A percentile compares a stretch with the other conserved stretches of the same genome.
phyloP scores from a whole-genome alignment of 2,329 filamentous ascomycete species.

The Sporothrix pseudoabietina region DNA sequence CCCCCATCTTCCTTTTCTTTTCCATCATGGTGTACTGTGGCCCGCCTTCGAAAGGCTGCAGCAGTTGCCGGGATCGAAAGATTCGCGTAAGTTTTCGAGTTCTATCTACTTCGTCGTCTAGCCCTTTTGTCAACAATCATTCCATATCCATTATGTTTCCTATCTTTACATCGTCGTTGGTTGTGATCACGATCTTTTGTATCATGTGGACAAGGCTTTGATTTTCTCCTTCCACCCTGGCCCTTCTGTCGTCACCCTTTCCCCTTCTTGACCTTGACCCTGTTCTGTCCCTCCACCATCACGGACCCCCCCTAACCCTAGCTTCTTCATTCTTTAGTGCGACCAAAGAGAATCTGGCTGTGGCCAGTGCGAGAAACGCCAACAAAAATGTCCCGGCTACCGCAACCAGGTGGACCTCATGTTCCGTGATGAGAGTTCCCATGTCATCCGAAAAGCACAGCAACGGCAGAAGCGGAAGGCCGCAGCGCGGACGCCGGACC shows the following conservation, averaged over 20 bases:
- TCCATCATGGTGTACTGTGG: conserved; percentile 58
- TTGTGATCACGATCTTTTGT: neutral
- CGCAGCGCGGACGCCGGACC: conserved; percentile 32
- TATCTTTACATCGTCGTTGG: neutral
- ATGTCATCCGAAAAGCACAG: conserved; percentile 57
- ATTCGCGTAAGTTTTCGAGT: conserved; percentile 52
- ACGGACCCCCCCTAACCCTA: neutral
- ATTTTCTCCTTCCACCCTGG: neutral
- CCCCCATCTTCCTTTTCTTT: neutral
- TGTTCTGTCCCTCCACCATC: neutral
- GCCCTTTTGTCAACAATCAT: conserved; percentile 1
- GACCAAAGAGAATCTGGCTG: conserved; percentile 56
- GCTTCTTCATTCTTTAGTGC: conserved; percentile 45
- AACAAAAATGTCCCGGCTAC: conserved; percentile 57
- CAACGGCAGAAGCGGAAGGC: conserved; percentile 41
- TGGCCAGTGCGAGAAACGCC: conserved; percentile 57
- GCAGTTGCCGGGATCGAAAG: conserved; percentile 58
- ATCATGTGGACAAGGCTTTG: neutral
- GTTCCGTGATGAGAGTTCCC: conserved; percentile 59
- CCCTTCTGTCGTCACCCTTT: neutral
- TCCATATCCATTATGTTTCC: neutral
- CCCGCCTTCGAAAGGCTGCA: conserved; percentile 60
- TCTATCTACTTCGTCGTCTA: neutral
- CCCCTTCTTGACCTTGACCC: neutral
- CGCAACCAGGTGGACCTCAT: conserved; percentile 59